Evolutionary conservation across 768 basidiomycete species (phyloP), one percentile per base, ranked within the genome.

Genomic region (Pulveroboletus sp.): DNA sequence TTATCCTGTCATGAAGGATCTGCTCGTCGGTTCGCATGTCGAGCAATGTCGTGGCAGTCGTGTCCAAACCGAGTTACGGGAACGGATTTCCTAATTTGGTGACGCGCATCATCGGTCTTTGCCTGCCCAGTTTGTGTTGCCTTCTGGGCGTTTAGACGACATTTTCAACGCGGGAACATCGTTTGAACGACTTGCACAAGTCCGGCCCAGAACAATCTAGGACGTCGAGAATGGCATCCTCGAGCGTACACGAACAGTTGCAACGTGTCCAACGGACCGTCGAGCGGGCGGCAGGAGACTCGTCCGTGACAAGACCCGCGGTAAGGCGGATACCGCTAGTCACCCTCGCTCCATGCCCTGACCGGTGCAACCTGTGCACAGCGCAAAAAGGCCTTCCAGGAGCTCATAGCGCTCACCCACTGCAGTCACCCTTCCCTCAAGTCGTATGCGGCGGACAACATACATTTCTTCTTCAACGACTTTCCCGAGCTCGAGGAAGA

Each of bases 401-500:
- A 73, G 31, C 72, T 85, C 29, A 79, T 86, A 55, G 71, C 74
- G 19, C 69, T 80, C 36, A 77, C 76, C 0, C 80, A 78, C 42
- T 77, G 76, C 1, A 61, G 69, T 2, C 61, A 78, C 41, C 49
- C 77, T 1, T 57, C 65, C 14, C 64, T 81, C 50, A 85, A 83
- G 57, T 75, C 74, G 22, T 69, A 82, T 27, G 83, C 81, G 0
- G 85, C 84, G 0, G 67, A 67, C 27, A 75, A 81, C 44, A 77
- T 88, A 48, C 76, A 72, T 29, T 55, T 67, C 42, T 82, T 82
- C 62, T 80, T 87, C 70, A 77, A 70, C 54, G 80, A 84, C 64
- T 84, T 85, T 56, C 79, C 81, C 0, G 86, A 85, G 38, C 68
- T 83, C n/a, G 82, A 86, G 62, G 86, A 88, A 56, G 78, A 78